Percentiles rank a stretch among this genome's conserved stretches.
Conservation (phyloP, 441 rosid genomes). For the Metrosideros polymorpha region DNA sequence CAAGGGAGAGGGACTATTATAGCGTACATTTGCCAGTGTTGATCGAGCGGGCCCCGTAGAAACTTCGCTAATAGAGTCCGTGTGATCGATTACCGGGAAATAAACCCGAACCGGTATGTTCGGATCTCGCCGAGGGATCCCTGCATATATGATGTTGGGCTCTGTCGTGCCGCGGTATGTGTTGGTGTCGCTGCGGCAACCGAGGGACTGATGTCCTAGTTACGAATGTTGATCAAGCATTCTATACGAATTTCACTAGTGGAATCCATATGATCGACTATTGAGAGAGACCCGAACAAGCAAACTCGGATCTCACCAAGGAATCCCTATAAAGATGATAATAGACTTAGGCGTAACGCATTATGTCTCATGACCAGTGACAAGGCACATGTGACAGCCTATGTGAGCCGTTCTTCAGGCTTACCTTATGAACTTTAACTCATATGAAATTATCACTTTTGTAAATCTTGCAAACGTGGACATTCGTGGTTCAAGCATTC, state of each 20-base stretch:
- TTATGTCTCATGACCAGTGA: background rate
- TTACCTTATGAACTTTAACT: background rate
- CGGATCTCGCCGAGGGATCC: background rate
- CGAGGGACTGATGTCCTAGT: too few species aligned
- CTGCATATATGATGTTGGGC: background rate
- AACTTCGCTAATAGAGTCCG: background rate
- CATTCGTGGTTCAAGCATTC: background rate
- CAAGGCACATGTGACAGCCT: accelerated
- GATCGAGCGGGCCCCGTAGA: background rate
- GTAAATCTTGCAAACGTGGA: background rate
- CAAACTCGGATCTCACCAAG: background rate
- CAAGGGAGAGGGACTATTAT: background rate
- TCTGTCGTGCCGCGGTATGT: background rate
- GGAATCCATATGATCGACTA: too few species aligned
- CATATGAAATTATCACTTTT: accelerated
- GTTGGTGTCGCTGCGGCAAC: too few species aligned
- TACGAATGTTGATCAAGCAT: background rate
- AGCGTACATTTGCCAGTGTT: background rate
- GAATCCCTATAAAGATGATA: background rate
- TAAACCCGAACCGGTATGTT: background rate
- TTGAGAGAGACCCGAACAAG: too few species aligned
- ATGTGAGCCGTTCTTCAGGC: background rate
- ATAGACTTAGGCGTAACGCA: too few species aligned
- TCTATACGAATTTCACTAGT: background rate
- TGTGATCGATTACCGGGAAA: too few species aligned